Evolutionary conservation across 768 basidiomycete genomes (phyloP), one percentile per base, ranked within the genome.

Genomic region (Phaffia australis): DNA sequence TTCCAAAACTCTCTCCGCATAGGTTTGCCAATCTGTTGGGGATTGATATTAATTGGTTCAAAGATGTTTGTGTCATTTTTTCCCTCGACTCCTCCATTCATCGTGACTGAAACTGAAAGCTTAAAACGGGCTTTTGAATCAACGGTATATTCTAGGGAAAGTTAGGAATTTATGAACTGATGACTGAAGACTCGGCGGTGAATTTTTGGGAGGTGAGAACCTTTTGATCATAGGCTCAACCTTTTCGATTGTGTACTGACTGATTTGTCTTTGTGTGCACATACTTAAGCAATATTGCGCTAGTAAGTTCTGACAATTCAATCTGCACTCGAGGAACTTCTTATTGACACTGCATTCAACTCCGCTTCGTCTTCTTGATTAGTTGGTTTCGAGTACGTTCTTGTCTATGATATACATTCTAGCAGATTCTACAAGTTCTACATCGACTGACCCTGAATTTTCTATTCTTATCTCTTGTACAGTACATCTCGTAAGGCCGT

Each of bases 101-200:
- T 64, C 69, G 29, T 21, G 56, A 4, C 11, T 42, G 35, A 42
- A 11, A 11, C 11, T 42, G 35, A 42, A 4, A 11, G 11, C 4
- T 42, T 70, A 18, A 57, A 35, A 14, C 29, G 30, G 21, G 46
- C 56, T 30, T 42, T 18, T 35, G 30, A 29, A 9, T 9, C 14
- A 11, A 7, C 19, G 23, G 3, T 30, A 15, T n/a, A 27, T 5
- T 30, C 11, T 73, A 89, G 81, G 94, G 94, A 3, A 86, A 89
- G 48, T 77, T 95, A 27, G 94, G 92, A 73, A 95, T 99, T 65
- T 98, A 95, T 77, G 94, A 98, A 76, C 82, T 98, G 57, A 95
- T 99, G 93, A 87, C 92, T 0, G 94, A 99, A 76, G 92, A 94
- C 74, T 87, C 86, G 0, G 66, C 52, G 25, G 60, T 67, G 25